Base-by-base conservation (phyloP, 306 rosid species). In the Bauhinia variegata region DNA sequence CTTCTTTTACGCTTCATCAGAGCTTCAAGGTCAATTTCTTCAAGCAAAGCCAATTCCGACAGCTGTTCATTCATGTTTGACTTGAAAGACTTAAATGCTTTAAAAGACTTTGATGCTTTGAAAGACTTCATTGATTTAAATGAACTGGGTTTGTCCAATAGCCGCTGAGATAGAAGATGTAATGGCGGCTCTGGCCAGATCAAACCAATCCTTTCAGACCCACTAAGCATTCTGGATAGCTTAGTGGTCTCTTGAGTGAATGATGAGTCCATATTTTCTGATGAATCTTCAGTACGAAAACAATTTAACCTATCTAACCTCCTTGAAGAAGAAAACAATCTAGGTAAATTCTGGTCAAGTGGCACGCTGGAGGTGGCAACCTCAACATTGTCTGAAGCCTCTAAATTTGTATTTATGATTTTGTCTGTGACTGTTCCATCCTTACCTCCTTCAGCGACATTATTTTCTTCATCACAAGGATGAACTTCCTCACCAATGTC, bases 151-250 rank as follows among this genome's bases (percentile, higher is more conserved):
- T 79, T 86, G 23, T 78, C 92, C 64, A 85, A 76, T 17, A 76
- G 63, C 60, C 12, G 58, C 68, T 79, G 81, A 11, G 95, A 58
- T 32, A 85, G 60, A 80, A 87, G 73, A 80, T 87, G 81, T 49
- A 89, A 60, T 8, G 93, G 96, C 60, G 78, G 88, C 71, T 92
- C 98, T 12, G 98, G 98, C 98, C 98, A 92, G 53, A 84, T 86
- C 77, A 92, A 84, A 74, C 96, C 96, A 71, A 89, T 84, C 82
- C 93, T 89, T 60, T 92, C 96, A 59, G 88, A 54, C 8, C 87
- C 83, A 55, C 96, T 92, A 52, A 85, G 80, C 80, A 85, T 84
- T 83, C 72, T 85, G 51, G 84, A 76, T 74, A 89, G 80, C 60
- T 78, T 82, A 50, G 61, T 76, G 67, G 31, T 65, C 46, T 54